A percentile compares a stretch with the other conserved stretches of the same genome.
Evolutionary conservation across 176 grass and related monocot species (phyloP).

Genomic region (Melocanna baccifera): DNA sequence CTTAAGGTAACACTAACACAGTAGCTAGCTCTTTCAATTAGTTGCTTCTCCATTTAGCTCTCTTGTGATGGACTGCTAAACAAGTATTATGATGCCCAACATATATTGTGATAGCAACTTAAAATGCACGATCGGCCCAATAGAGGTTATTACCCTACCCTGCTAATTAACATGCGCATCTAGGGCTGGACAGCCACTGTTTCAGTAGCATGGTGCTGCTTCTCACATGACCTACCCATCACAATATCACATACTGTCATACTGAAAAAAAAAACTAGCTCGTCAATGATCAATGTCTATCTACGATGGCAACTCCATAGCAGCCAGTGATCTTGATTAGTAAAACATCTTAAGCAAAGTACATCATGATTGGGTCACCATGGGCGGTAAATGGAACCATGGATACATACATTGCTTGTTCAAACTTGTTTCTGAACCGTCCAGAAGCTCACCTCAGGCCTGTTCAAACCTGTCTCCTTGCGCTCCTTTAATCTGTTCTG

Average conservation of each 20-base stretch:
- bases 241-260: background rate
- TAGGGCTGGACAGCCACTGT: background rate
- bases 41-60: background rate
- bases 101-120: background rate
- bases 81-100: background rate
- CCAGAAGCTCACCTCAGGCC: background rate
- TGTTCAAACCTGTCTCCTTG: background rate
- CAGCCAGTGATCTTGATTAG: background rate
- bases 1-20: background rate
- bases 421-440: conserved; percentile 26
- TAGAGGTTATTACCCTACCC: background rate
- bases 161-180: background rate
- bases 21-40: background rate
- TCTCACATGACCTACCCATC: background rate
- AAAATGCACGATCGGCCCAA: background rate
- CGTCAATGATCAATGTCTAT: background rate
- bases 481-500: background rate
- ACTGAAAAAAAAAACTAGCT: background rate
- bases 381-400: background rate
- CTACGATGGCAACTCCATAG: background rate
- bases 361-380: background rate
- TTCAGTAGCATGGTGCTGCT: background rate
- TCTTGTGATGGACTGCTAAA: conserved; percentile 19
- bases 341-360: background rate
- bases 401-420: background rate